A percentile compares a stretch with the other conserved stretches of the same genome.
phyloP scores from a whole-genome alignment of 2,329 filamentous ascomycete species.

The Aspergillus sergii region DNA sequence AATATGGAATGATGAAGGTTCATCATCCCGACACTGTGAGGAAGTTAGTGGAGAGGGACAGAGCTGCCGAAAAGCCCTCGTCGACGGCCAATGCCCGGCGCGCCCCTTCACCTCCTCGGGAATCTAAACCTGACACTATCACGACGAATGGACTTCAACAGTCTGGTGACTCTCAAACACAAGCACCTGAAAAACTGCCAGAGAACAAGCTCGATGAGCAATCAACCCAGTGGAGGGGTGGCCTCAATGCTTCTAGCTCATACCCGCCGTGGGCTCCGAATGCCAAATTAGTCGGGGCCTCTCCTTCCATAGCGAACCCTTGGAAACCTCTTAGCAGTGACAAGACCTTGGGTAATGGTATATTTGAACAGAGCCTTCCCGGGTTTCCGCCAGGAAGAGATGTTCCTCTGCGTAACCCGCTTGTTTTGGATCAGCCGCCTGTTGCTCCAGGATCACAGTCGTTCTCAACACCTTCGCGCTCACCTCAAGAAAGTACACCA shows the following conservation, averaged over 20 bases:
- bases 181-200: conserved; percentile 22
- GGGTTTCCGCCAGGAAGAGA: conserved; percentile 50
- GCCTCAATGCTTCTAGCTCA: conserved; percentile 38
- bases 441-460: conserved; percentile 37
- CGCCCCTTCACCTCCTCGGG: conserved; percentile 34
- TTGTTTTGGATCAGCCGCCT: conserved; percentile 43
- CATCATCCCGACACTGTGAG: conserved; percentile 59
- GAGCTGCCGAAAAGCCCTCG: conserved; percentile 35
- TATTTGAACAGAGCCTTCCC: conserved; percentile 59
- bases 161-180: conserved; percentile 23
- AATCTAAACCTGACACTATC: conserved; percentile 28
- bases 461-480: conserved; percentile 33
- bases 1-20: conserved; percentile 65
- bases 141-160: conserved; percentile 34
- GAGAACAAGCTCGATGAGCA: conserved; percentile 38
- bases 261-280: conserved; percentile 43
- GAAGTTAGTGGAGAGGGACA: conserved; percentile 44
- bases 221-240: conserved; percentile 40
- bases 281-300: conserved; percentile 35
- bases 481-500: conserved; percentile 37
- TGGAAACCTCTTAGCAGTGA: conserved; percentile 62
- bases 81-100: conserved; percentile 30
- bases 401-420: conserved; percentile 42
- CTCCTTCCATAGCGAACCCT: conserved; percentile 50
- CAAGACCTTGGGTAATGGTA: conserved; percentile 64